Base-by-base conservation (phyloP, 139 green algal species). In the Haematococcus lacustris region DNA sequence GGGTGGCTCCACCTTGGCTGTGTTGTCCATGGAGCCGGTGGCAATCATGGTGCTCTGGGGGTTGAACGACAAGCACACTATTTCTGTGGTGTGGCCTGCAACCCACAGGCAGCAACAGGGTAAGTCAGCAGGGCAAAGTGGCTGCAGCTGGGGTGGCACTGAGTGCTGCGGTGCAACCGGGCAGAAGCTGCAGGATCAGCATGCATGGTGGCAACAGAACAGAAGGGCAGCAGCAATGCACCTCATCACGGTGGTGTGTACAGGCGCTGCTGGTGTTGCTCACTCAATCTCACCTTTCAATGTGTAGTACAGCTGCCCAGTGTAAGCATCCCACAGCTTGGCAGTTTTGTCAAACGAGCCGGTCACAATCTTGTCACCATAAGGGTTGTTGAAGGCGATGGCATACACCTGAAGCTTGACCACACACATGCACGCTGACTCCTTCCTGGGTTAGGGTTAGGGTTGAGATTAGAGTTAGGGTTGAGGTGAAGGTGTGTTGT, bases 371-470 rank as follows among this genome's bases (percentile, higher is more conserved):
- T 88, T 89, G 75, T 93, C 84, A 23, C 88, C 86, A 71, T 85
- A 93, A 9, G 88, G 88, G 72, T 93, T 93, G 77, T 93, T 93
- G 71, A 91, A 93, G 21, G 88, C 85, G 28, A 93, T 88, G 3
- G 86, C 86, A 61, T 93, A 93, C 51, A 93, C 82, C 82, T 87
- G 40, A n/a, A n/a, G n/a, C n/a, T n/a, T n/a, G n/a, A n/a, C n/a
- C n/a, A n/a, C n/a, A n/a, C n/a, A n/a, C n/a, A n/a, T n/a, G 57
- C 17, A 17, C 17, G 57, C 5, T 25, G 57, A 9, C 32, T 9
- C 17, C 21, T 25, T 17, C 5, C 5, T 25, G 62, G 40, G 62
- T 34, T 17, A 17, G 57, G n/a, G n/a, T n/a, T n/a, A n/a, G n/a
- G n/a, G n/a, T n/a, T n/a, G n/a, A n/a, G n/a, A n/a, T n/a, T n/a